phyloP scores from a whole-genome alignment of 1,284 basidiomycete species.

The Crocinoboletus sp. region DNA sequence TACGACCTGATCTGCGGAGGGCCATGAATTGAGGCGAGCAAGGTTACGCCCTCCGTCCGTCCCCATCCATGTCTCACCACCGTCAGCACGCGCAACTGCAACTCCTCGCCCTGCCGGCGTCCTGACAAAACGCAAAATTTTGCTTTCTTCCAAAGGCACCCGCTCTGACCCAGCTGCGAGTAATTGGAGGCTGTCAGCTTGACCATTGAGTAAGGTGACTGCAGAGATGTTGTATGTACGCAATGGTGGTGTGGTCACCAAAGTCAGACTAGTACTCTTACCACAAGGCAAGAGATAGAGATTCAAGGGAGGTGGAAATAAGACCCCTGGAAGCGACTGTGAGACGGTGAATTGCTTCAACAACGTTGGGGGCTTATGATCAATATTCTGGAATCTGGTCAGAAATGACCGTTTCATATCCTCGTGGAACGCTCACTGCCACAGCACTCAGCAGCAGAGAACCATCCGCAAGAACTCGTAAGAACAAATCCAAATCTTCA shows the following conservation, averaged over 20 bases:
- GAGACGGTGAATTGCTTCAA: conserved; percentile 73
- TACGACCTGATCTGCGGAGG: conserved; percentile 56
- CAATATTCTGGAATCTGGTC: conserved; percentile 63
- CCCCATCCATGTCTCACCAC: conserved; percentile 62
- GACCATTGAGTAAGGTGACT: conserved; percentile 56
- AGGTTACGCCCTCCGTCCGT: conserved; percentile 43
- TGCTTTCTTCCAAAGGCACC: conserved; percentile 43
- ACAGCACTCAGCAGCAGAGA: conserved; percentile 69
- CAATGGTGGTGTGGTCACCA: conserved; percentile 59
- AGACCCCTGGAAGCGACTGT: conserved; percentile 47
- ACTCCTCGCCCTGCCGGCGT: conserved; percentile 74
- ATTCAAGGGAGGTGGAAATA: conserved; percentile 44
- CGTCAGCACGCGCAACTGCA: conserved; percentile 53
- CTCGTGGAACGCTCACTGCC: conserved; percentile 46
- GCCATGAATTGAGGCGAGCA: conserved; percentile 44
- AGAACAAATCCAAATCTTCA: conserved; percentile 71
- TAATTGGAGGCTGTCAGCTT: conserved; percentile 45
- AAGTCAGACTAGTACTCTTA: conserved; percentile 42
- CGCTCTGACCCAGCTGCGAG: conserved; percentile 37
- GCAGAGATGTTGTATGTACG: conserved; percentile 53
- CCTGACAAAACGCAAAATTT: conserved; percentile 59
- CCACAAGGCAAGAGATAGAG: conserved; percentile 53
- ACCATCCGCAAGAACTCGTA: conserved; percentile 69
- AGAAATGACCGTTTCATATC: conserved; percentile 5
- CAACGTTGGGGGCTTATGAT: conserved; percentile 84